A percentile compares a stretch with the other conserved stretches of the same genome.
phyloP scores from a whole-genome alignment of 2,329 filamentous ascomycete species.

The Aspergillus texensis region DNA sequence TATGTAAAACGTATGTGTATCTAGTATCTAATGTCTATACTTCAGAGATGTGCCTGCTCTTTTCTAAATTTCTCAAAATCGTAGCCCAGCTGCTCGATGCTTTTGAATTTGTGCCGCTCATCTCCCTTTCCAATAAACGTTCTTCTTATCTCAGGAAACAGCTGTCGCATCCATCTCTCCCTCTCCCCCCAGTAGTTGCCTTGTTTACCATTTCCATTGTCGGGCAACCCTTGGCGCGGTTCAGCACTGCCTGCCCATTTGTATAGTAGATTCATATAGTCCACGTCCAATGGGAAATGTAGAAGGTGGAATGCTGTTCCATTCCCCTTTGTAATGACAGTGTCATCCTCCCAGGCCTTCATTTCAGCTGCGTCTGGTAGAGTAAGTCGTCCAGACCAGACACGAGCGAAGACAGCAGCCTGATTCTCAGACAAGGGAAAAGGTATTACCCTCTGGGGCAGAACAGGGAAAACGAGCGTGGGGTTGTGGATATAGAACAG shows the following conservation, averaged over 20 bases:
- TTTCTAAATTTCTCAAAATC: conserved; percentile 50
- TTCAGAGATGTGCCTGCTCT: conserved; percentile 18
- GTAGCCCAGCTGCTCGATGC: conserved; percentile 73
- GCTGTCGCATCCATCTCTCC: conserved; percentile 70
- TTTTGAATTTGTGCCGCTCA: conserved; percentile 58
- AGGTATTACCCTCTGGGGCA: conserved; percentile 85
- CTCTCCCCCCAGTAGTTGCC: conserved; percentile 73
- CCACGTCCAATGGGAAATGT: conserved; percentile 50
- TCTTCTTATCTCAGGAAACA: conserved; percentile 70
- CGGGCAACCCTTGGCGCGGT: conserved; percentile 41
- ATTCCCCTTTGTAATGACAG: conserved; percentile 47
- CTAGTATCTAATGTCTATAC: not conserved
- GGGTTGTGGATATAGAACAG: conserved; percentile 75
- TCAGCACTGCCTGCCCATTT: conserved; percentile 45
- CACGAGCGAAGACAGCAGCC: conserved; percentile 72
- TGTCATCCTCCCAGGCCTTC: conserved; percentile 64
- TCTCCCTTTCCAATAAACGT: conserved; percentile 70
- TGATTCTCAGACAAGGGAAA: conserved; percentile 82
- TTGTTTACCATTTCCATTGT: conserved; percentile 61
- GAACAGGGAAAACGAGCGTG: conserved; percentile 73
- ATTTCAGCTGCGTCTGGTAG: conserved; percentile 69
- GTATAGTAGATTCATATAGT: conserved; percentile 50
- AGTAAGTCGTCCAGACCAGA: conserved; percentile 71
- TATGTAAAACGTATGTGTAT: not conserved
- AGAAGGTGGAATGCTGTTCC: conserved; percentile 58